Base-by-base conservation (phyloP, 78 protist species). In the Dictyostelium intermedium region DNA sequence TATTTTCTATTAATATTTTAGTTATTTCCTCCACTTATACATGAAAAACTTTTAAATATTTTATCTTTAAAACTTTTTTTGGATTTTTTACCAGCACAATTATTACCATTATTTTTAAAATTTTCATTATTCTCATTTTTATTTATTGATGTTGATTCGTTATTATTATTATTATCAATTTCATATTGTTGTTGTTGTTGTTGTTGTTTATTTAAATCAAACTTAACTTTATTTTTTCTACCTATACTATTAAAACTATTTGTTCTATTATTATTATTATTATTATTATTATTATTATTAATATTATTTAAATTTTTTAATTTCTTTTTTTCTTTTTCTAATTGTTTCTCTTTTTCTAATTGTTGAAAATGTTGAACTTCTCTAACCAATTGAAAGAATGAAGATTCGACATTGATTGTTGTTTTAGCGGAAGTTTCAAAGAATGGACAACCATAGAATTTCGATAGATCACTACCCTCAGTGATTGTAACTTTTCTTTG, bases 371-470 rank as follows among this genome's bases (percentile, higher is more conserved):
- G 56, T 45, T 45, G 56, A 45, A 60, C 14, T 60, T 60, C 27
- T 60, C 97, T n/a, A 32, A 97, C 97, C n/a, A 96, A 39, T 85
- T 96, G 94, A 47, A 41, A 73, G 63, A 96, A 97, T 34, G 78
- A 23, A 20, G 93, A 97, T 4, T 89, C 96, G 16, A 95, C 95
- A 83, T 97, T 96, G 25, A 50, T 53, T 39, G 66, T 50, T 1
- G 25, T 76, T 80, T 96, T 96, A 4, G 98, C 97, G 5, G 96
- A 84, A 10, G 97, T 87, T 86, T 97, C 98, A 87, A 97, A 76
- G 73, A 93, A 96, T 63, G 97, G 97, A 45, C 30, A 47, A 13
- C 27, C 30, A 81, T 37, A 93, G 2, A 39, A 25, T 74, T 23
- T 61, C 11, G 97, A 96, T 6, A 93, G 47, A 73, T 97, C 82